phyloP scores from a whole-genome alignment of 768 basidiomycete genomes.

The Serendipita sp. region DNA sequence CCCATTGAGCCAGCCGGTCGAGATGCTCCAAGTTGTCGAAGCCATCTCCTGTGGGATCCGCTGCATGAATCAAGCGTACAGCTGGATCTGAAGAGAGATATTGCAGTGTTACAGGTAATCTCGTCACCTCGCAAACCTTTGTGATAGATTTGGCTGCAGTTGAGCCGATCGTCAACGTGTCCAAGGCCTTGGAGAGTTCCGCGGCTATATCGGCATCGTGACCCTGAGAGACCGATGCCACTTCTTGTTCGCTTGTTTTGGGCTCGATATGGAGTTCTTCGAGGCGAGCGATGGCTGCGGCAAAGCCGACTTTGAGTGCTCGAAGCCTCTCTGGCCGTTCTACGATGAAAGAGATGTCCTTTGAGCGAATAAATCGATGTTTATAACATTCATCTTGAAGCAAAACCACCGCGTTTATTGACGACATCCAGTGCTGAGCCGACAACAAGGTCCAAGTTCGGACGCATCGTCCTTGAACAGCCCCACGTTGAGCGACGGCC shows the following conservation, averaged over 20 bases:
- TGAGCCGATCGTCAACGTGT: not conserved
- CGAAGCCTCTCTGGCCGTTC: constrained; percentile 82
- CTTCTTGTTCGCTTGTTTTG: not conserved
- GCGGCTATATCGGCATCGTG: not conserved
- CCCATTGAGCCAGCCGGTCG: constrained; percentile 45
- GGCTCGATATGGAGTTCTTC: constrained; percentile 25
- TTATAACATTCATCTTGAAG: constrained; percentile 59
- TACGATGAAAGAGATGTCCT: constrained; percentile 60
- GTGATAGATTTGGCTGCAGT: not conserved
- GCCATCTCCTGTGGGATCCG: constrained; percentile 41
- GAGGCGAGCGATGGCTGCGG: constrained; percentile 61
- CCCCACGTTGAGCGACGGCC: too few species aligned
- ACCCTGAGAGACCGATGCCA: not conserved
- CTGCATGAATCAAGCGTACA: constrained; percentile 60
- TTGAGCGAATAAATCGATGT: constrained; percentile 65
- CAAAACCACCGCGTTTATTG: constrained; percentile 19
- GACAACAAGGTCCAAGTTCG: too few species aligned
- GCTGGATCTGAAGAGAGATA: constrained; percentile 44
- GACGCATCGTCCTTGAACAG: too few species aligned
- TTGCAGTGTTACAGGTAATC: not conserved
- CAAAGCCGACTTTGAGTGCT: constrained; percentile 68
- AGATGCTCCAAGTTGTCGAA: constrained; percentile 27
- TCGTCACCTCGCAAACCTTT: not conserved
- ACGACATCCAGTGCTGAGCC: too few species aligned
- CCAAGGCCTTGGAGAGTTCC: not conserved